These are phyloP conservation scores for Lizonia empirigonia DNA, from an alignment of 2,329 filamentous ascomycete genomes.

Conservation along the genomic window DNA sequence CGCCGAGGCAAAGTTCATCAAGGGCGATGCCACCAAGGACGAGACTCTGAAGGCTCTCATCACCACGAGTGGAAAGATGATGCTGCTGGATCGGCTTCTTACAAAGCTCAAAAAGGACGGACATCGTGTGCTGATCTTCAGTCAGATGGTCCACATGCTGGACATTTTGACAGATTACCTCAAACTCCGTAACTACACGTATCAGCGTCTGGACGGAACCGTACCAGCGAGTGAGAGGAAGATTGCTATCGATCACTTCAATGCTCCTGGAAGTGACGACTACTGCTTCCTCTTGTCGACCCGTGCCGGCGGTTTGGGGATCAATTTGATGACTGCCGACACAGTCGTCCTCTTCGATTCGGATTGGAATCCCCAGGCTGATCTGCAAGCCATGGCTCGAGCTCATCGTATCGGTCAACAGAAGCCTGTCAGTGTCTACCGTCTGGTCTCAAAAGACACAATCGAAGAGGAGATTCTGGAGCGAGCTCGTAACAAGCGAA, in stretches of 20 bases:
- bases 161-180: constrained; percentile 96
- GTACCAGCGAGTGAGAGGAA: constrained; percentile 86
- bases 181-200: constrained; percentile 89
- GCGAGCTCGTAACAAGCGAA: constrained; percentile 93
- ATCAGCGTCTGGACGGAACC: constrained; percentile 92
- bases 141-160: constrained; percentile 99
- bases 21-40: constrained; percentile 79
- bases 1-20: constrained; percentile 86
- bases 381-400: constrained; percentile 97
- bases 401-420: constrained; percentile 98
- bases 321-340: constrained; percentile 98
- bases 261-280: constrained; percentile 92
- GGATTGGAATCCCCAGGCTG: constrained; percentile 98
- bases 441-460: constrained; percentile 95
- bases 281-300: constrained; percentile 97
- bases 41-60: constrained; percentile 92
- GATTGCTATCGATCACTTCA: constrained; percentile 97
- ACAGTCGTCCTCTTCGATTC: constrained; percentile 98
- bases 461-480: constrained; percentile 98
- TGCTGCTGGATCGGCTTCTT: constrained; percentile 94
- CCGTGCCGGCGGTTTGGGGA: constrained; percentile 93
- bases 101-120: constrained; percentile 91
- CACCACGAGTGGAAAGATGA: constrained; percentile 99
- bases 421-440: constrained; percentile 93
- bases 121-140: constrained; percentile 96